Percentiles rank a stretch among this genome's conserved stretches.
Conservation (phyloP, 805 yeast species). For the Ogataea parapolymorpha region DNA sequence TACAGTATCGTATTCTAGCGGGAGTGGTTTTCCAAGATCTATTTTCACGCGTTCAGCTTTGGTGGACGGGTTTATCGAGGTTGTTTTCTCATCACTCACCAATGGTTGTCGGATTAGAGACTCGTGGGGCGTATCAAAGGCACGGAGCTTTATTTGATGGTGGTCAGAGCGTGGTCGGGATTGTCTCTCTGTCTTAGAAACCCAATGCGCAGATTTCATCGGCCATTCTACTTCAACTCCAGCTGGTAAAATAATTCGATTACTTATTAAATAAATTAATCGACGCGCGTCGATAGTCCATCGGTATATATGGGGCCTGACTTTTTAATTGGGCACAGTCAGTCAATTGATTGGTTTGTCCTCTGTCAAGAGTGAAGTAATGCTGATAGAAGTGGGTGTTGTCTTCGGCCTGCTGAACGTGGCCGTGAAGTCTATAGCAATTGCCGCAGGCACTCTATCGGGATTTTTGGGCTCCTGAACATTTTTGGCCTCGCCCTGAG, state of each 20-base stretch:
- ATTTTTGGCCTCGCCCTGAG: background rate
- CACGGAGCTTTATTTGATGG: slow-evolving; percentile 3
- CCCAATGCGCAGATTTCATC: slow-evolving; percentile 15
- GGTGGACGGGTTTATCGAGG: slow-evolving; percentile 1
- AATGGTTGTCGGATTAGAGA: background rate
- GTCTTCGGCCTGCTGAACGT: slow-evolving; percentile 2
- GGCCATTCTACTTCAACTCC: background rate
- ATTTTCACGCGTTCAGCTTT: slow-evolving; percentile 5
- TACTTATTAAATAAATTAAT: background rate
- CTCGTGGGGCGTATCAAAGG: background rate
- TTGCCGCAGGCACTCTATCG: background rate
- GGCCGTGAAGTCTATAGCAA: slow-evolving; percentile 10
- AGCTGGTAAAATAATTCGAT: background rate
- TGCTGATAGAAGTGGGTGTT: slow-evolving; percentile 11
- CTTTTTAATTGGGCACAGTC: background rate
- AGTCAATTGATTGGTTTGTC: slow-evolving; percentile 6
- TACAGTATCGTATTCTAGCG: slow-evolving; percentile 18
- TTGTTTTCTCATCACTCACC: slow-evolving; percentile 9
- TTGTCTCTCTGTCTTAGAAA: background rate
- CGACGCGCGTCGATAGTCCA: slow-evolving; percentile 14
- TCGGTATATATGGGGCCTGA: background rate
- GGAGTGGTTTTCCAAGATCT: slow-evolving; percentile 28
- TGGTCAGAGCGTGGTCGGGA: background rate
- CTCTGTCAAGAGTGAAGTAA: slow-evolving; percentile 16
- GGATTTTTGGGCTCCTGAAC: background rate